Conservation (phyloP, 306 rosid species). For the Citrullus amarus region DNA sequence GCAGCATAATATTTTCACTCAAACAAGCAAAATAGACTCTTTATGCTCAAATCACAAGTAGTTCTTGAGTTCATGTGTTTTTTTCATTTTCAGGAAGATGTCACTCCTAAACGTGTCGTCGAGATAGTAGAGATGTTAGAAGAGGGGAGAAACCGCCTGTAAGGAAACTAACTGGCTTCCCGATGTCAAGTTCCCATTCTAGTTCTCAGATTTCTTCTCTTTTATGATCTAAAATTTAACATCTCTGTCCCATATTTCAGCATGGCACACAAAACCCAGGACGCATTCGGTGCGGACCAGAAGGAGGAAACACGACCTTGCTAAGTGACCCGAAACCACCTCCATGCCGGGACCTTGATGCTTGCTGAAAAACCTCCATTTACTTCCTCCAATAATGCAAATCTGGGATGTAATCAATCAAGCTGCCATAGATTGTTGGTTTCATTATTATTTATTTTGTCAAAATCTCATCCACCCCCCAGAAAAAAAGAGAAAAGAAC, state of each 20-base stretch:
- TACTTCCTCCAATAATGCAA: conserved; percentile 54
- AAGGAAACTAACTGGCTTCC: conserved; percentile 23
- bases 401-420: conserved; percentile 28
- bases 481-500: background rate
- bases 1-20: conserved; percentile 1
- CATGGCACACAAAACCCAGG: conserved; percentile 78
- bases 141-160: conserved; percentile 89
- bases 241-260: conserved; percentile 24
- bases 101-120: conserved; percentile 68
- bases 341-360: conserved; percentile 86
- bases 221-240: background rate
- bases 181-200: background rate
- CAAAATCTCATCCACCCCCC: conserved; percentile 16
- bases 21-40: background rate
- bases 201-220: background rate
- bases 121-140: conserved; percentile 72
- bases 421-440: conserved; percentile 29
- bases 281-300: conserved; percentile 76
- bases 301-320: conserved; percentile 89
- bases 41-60: background rate
- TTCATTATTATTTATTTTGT: conserved; percentile 19
- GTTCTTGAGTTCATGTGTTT: background rate
- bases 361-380: conserved; percentile 45
- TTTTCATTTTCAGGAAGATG: conserved; percentile 70
- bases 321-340: conserved; percentile 70